Evolutionary conservation across 768 basidiomycete species (phyloP).

Genomic region (Chalciporus piperatus): DNA sequence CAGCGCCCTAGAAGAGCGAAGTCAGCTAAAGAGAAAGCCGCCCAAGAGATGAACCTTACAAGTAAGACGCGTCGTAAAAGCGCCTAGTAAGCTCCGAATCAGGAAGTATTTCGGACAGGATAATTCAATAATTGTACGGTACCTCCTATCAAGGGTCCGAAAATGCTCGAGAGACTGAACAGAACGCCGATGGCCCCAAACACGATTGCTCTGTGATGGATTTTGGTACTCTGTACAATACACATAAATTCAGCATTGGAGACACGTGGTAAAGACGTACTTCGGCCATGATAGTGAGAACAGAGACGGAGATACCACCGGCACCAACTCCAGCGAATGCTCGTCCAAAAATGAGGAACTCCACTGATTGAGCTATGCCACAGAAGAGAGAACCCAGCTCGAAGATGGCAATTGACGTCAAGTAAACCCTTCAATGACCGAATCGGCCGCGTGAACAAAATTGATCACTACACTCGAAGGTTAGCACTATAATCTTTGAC

Average conservation of each 20-base stretch:
- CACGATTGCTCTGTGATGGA: conserved; percentile 7
- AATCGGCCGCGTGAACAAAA: conserved; percentile 42
- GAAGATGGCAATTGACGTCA: conserved; percentile 7
- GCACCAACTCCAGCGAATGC: conserved; percentile 67
- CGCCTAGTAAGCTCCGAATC: conserved; percentile 6
- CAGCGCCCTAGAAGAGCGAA: conserved; percentile 9
- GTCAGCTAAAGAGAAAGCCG: background rate
- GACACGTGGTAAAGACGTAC: background rate
- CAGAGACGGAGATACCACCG: conserved; percentile 47
- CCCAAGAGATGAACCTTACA: conserved; percentile 2
- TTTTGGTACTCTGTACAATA: conserved; percentile 1
- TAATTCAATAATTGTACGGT: background rate
- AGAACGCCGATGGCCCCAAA: conserved; percentile 12
- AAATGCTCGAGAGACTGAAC: conserved; percentile 7
- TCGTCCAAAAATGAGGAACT: conserved; percentile 63
- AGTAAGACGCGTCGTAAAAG: conserved; percentile 10
- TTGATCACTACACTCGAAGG: conserved; percentile 28
- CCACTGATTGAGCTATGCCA: conserved; percentile 57
- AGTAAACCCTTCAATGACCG: conserved; percentile 39
- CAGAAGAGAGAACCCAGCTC: conserved; percentile 56
- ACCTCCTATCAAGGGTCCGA: conserved; percentile 14
- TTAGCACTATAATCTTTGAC: conserved; percentile 47
- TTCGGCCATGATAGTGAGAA: conserved; percentile 12
- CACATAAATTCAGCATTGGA: background rate
- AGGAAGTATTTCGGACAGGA: background rate